Percentiles rank a stretch among this genome's conserved stretches.
These are phyloP conservation scores for Ceratonia siliqua DNA, from an alignment of 306 rosid genomes.

Conservation along the genomic window DNA sequence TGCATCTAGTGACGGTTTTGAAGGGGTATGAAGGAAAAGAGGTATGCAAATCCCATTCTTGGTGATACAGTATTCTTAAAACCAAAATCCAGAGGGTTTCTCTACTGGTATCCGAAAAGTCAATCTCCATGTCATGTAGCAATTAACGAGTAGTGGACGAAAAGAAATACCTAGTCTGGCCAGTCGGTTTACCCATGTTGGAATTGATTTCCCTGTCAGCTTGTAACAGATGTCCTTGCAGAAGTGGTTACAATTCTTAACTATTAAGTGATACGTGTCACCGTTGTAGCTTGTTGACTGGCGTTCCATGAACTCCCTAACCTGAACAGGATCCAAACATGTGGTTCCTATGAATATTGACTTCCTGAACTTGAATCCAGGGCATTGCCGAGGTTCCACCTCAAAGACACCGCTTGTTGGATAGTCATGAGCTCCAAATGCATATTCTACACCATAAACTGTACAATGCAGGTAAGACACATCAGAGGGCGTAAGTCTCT, in stretches of 20 bases:
- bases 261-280: conserved; percentile 88
- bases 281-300: conserved; percentile 79
- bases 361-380: conserved; percentile 93
- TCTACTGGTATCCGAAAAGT: not conserved
- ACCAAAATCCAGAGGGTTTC: not conserved
- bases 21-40: not conserved
- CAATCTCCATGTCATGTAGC: conserved; percentile 6
- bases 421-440: conserved; percentile 97
- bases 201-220: conserved; percentile 91
- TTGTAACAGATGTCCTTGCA: conserved; percentile 89
- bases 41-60: not conserved
- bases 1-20: too few relatives aligned
- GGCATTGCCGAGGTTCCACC: conserved; percentile 96
- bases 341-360: conserved; percentile 92
- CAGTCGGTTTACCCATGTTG: conserved; percentile 94
- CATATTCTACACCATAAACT: conserved; percentile 96
- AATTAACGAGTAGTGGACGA: conserved; percentile 22
- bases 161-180: conserved; percentile 80
- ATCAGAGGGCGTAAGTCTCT: conserved; percentile 33
- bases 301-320: conserved; percentile 92
- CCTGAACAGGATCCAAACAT: conserved; percentile 66
- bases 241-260: conserved; percentile 96
- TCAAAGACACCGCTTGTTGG: conserved; percentile 96
- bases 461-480: conserved; percentile 35
- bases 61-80: not conserved